Evolutionary conservation across 164 flowering plant species (phyloP).

Genomic region (Kalanchoe fedtschenkoi): DNA sequence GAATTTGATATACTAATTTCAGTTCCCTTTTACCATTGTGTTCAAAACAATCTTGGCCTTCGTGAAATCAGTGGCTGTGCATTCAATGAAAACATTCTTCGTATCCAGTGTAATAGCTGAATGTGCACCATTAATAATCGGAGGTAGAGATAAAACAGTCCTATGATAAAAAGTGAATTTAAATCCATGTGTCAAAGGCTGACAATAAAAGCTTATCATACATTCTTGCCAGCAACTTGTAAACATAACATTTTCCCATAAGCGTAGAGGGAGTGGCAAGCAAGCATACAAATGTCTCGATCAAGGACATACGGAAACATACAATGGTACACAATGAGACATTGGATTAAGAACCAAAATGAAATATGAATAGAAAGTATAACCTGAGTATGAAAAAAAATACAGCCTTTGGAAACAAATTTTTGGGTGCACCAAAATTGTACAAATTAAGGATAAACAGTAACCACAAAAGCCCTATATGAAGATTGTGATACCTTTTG

Average conservation of each 20-base stretch:
- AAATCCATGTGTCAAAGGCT: background rate
- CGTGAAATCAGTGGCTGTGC: slow-evolving; percentile 91
- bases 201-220: background rate
- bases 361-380: too few species aligned
- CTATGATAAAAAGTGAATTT: slow-evolving; percentile 29
- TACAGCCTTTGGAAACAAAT: too few species aligned
- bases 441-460: background rate
- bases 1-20: background rate
- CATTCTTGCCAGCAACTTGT: background rate
- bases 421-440: background rate
- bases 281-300: too few species aligned
- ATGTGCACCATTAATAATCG: slow-evolving; percentile 91
- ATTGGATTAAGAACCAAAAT: too few species aligned
- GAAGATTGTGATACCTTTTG: slow-evolving; percentile 43
- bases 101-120: slow-evolving; percentile 83
- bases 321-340: too few species aligned
- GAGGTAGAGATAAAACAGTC: slow-evolving; percentile 87
- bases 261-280: background rate
- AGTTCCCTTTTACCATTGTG: slow-evolving; percentile 51
- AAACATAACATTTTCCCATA: background rate
- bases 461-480: background rate
- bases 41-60: slow-evolving; percentile 91
- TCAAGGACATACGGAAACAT: too few species aligned
- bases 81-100: slow-evolving; percentile 88
- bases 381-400: too few species aligned